Evolutionary conservation across 2,329 filamentous ascomycete genomes (phyloP).

Genomic region (Aspergillus pseudotamarii): DNA sequence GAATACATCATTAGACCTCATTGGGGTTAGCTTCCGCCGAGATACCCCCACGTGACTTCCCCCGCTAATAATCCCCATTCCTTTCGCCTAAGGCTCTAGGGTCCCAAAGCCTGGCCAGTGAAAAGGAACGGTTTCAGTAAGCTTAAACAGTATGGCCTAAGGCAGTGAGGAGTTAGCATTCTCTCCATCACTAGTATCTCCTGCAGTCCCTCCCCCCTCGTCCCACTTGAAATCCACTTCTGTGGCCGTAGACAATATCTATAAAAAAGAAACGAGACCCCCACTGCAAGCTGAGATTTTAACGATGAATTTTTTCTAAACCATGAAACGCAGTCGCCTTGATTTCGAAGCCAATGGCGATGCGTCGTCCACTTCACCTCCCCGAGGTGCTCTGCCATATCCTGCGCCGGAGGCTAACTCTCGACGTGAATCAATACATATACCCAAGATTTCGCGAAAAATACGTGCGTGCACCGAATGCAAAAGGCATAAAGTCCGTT

Average conservation of each 20-base stretch:
- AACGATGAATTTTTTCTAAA: conserved; percentile 26
- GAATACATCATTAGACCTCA: conserved; percentile 21
- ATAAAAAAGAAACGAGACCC: conserved; percentile 3
- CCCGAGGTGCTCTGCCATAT: conserved; percentile 27
- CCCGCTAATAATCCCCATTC: conserved; percentile 4
- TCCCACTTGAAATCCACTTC: not conserved
- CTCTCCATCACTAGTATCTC: not conserved
- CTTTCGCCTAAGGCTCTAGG: not conserved
- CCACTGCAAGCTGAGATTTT: conserved; percentile 24
- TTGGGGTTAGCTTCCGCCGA: conserved; percentile 16
- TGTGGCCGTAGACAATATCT: not conserved
- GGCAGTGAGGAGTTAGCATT: not conserved
- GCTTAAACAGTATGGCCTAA: not conserved
- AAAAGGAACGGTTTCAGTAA: not conserved
- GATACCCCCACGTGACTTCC: conserved; percentile 23
- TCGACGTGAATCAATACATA: conserved; percentile 29
- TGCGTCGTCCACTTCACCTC: conserved; percentile 37
- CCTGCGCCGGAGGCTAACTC: conserved; percentile 32
- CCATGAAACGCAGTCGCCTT: conserved; percentile 45
- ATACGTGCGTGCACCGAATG: conserved; percentile 57
- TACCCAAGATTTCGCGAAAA: conserved; percentile 48
- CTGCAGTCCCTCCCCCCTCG: not conserved
- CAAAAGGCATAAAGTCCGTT: conserved; percentile 58
- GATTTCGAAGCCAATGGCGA: conserved; percentile 43
- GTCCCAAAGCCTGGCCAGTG: not conserved